Base-by-base conservation (phyloP, 306 rosid genomes). In the Medicago truncatula region DNA sequence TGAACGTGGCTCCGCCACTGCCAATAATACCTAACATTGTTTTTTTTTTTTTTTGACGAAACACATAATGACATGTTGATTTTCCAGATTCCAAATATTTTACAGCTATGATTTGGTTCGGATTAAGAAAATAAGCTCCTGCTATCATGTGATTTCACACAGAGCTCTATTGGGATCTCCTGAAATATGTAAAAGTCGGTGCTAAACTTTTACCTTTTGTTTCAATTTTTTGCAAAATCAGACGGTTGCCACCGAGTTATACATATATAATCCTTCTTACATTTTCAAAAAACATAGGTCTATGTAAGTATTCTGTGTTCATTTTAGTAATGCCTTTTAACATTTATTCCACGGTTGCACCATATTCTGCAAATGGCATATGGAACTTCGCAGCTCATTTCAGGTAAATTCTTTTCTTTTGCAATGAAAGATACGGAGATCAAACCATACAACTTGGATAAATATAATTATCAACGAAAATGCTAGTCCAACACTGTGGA, bases 401-500 rank as follows among this genome's bases (percentile, higher is more conserved):
- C 52, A 4, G 7, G 38, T 34, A 34, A 34, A 34, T 5, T 34
- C 38, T 34, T 34, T 34, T 34, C 7, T 34, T 34, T 34, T 6
- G 7, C 5, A 25, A 68, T 13, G 64, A 56, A 7, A 57, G 36
- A n/a, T 54, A 18, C 7, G 52, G 52, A 11, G 28, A 67, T 40
- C 39, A 44, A 46, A 5, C 40, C 12, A 34, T 18, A 36, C 4
- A 41, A 36, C 46, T 39, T n/a, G 38, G 2, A 36, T n/a, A 7
- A 44, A 21, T 20, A 52, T 5, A 72, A 34, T 76, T 60, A 11
- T 47, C 36, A 71, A 14, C 38, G 38, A 46, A 70, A 11, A 57
- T 50, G n/a, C 71, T 18, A 58, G 78, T 50, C 34, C 2, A 40
- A 31, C 28, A 73, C 53, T 61, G 16, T 61, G 16, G 36, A 47